A percentile compares a stretch with the other conserved stretches of the same genome.
Evolutionary conservation across 75 land plant species (phyloP).

Genomic region (Adiantum capillusveneris): DNA sequence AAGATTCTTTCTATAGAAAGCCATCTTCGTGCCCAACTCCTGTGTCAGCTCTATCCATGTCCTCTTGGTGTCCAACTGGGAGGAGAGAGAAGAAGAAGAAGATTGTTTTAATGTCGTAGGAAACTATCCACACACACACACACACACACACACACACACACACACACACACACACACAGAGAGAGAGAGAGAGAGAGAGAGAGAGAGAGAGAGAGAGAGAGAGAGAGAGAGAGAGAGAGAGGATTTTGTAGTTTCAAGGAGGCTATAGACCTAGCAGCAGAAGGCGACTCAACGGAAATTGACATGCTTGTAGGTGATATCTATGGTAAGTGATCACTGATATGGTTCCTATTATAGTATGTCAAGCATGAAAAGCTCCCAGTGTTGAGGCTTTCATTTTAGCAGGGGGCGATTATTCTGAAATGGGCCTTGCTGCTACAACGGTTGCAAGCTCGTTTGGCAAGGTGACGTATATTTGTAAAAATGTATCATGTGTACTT

Average conservation of each 20-base stretch:
- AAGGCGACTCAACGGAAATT: conserved; percentile 37
- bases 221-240: too few species aligned
- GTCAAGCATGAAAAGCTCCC: too few species aligned
- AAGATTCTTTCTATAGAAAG: too few species aligned
- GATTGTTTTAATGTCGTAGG: too few species aligned
- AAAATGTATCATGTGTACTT: neutral
- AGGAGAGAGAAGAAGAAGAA: too few species aligned
- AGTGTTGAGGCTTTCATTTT: too few species aligned
- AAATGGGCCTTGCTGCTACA: conserved; percentile 39
- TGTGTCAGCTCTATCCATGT: too few species aligned
- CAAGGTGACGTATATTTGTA: conserved; percentile 14
- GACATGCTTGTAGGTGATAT: conserved; percentile 48
- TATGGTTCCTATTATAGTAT: too few species aligned
- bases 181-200: conserved; percentile 1
- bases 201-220: neutral
- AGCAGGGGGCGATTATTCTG: conserved; percentile 38
- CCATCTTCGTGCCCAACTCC: too few species aligned
- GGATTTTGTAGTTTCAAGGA: conserved; percentile 29
- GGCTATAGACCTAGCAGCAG: conserved; percentile 25
- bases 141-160: too few species aligned
- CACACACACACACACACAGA: neutral
- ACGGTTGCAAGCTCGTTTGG: conserved; percentile 43
- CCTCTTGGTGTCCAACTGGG: too few species aligned
- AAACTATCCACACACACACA: too few species aligned
- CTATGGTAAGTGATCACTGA: conserved; percentile 18